Base-by-base conservation (phyloP, 2,329 filamentous ascomycete species). In the Volutella citrinella region DNA sequence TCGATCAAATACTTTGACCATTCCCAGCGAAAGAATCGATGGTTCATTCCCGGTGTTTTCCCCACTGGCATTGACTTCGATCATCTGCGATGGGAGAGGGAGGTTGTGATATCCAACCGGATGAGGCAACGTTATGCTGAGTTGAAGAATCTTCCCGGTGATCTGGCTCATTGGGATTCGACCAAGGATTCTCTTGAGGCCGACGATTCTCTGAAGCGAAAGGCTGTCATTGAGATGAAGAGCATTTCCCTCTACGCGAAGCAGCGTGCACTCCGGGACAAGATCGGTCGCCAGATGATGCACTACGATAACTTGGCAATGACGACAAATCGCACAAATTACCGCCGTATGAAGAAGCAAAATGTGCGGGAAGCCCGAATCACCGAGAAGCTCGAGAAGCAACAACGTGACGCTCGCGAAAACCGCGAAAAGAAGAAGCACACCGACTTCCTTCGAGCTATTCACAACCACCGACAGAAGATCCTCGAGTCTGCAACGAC, bases 351-450 rank as follows among this genome's bases (percentile, higher is more conserved):
- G 71, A 98, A 98, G 82, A 97, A 96, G 70, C 91, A 96, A 63
- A 95, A 85, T 30, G 76, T 97, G 30, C 84, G 91, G 21, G 93
- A 98, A 66, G 93, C 93, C 36, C 84, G 91, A 37, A 94, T 98
- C 48, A 98, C 93, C 0, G 93, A 98, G 76, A 98, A 96, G 65
- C 80, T 98, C 3, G 93, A 98, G 77, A 97, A 97, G 69, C 90
- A 98, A 62, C 93, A 98, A 61, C 87, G 93, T 37, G 91, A 97
- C 61, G 91, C 90, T 25, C 86, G 93, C 38, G 91, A 97, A 68
- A 87, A 86, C 48, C 87, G 94, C 44, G 93, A 98, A 68, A 95
- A 95, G 80, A 93, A 95, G 80, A 95, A 94, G 68, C 91, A 97
- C 57, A 79, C 76, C 41, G 91, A 97, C 60, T 95, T 95, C 64